Base-by-base conservation (phyloP, 768 basidiomycete species). In the Russula ochroleuca region DNA sequence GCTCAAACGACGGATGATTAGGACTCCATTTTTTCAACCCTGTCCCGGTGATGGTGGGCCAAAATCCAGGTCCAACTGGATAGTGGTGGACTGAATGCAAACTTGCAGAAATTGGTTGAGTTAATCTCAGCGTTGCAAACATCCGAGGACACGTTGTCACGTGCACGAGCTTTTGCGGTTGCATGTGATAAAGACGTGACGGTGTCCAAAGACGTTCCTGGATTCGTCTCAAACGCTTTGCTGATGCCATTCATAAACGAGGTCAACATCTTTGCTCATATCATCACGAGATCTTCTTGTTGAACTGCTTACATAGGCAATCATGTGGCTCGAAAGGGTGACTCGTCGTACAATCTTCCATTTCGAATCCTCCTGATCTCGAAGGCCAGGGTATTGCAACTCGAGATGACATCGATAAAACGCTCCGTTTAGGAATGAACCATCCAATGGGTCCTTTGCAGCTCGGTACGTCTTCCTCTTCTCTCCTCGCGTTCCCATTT, bases 161-260 rank as follows among this genome's bases (percentile, higher is more conserved):
- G 88, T 21, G 86, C 95, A 9, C 85, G 86, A 11, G 78, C 83
- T 2, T 97, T 95, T 70, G 95, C 95, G 0, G 73, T 83, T 59
- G 90, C 92, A 41, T 96, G 94, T 71, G 93, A 91, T 41, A 98
- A 98, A 79, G 92, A 94, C 80, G 94, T 98, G 1, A 90, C 94
- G 1, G 84, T 83, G 3, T 94, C 93, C 0, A 85, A 90, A 69
- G 95, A 98, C 70, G 92, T 95, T 0, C 95, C 95, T 3, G 94
- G 93, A 5, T 94, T 94, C 73, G 92, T 95, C n/a, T 91, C 93
- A 1, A 95, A 97, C 70, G 94, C 93, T 0, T 81, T 95, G 35
- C 77, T 98, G 49, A 98, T 98, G 92, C 96, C 96, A 1, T 98
- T 94, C 76, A 88, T 98, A 69, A 98, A 98, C 69, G 96, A 98